Evolutionary conservation across 1,284 basidiomycete genomes (phyloP).

Genomic region (Papiliotrema terrestris): DNA sequence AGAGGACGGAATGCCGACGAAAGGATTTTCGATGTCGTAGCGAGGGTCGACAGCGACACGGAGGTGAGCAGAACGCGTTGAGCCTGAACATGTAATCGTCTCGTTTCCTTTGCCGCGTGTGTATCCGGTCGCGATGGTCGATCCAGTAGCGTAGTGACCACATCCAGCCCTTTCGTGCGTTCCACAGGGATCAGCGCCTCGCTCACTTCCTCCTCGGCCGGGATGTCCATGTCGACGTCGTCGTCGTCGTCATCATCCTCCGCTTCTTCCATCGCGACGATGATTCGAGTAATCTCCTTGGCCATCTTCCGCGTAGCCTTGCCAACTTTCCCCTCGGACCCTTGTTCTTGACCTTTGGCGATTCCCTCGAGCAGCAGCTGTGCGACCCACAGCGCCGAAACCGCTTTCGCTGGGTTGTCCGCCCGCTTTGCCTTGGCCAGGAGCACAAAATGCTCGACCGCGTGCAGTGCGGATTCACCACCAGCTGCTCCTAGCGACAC

Average conservation of each 20-base stretch:
- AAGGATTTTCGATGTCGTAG: slow-evolving; percentile 63
- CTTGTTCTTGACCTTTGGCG: slow-evolving; percentile 48
- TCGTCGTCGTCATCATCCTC: slow-evolving; percentile 64
- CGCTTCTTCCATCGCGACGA: slow-evolving; percentile 69
- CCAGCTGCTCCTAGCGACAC: slow-evolving; percentile 62
- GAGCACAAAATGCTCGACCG: slow-evolving; percentile 75
- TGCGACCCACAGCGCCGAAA: slow-evolving; percentile 79
- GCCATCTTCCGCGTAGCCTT: slow-evolving; percentile 64
- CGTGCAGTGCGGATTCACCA: slow-evolving; percentile 64
- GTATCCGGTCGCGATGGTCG: slow-evolving; percentile 26
- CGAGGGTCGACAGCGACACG: slow-evolving; percentile 67
- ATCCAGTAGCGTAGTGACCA: slow-evolving; percentile 46
- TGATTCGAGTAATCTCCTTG: slow-evolving; percentile 59
- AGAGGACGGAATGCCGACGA: slow-evolving; percentile 55
- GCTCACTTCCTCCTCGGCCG: slow-evolving; percentile 8
- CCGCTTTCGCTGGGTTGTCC: slow-evolving; percentile 52
- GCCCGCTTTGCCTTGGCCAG: slow-evolving; percentile 52
- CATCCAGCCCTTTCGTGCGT: slow-evolving; percentile 57
- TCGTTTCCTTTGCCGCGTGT: slow-evolving; percentile 25
- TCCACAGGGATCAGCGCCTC: slow-evolving; percentile 52
- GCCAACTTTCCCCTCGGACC: slow-evolving; percentile 30
- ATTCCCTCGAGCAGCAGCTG: slow-evolving; percentile 70
- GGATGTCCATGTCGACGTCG: slow-evolving; percentile 56
- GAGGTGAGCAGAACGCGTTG: slow-evolving; percentile 54
- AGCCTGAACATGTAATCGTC: slow-evolving; percentile 47